These are phyloP conservation scores for Leccinum truebloodii DNA, from an alignment of 768 basidiomycete species.

Conservation along the genomic window DNA sequence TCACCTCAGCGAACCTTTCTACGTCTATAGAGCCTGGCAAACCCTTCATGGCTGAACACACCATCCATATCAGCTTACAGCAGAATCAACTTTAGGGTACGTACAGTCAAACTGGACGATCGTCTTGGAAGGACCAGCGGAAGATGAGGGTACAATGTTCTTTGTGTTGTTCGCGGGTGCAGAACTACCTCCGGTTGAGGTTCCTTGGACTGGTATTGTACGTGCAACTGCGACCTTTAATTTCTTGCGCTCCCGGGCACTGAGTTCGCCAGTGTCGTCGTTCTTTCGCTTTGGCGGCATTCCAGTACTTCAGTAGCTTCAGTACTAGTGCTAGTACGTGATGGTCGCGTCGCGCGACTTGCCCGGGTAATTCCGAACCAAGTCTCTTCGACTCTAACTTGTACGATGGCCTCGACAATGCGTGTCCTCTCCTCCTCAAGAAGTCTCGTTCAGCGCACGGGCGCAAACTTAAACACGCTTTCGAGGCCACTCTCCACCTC, in stretches of 20 bases:
- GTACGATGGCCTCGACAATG: constrained; percentile 39
- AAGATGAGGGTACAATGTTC: constrained; percentile 33
- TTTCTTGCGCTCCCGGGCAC: constrained; percentile 65
- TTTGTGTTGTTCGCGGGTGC: constrained; percentile 9
- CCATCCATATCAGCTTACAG: background rate
- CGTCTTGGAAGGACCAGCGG: constrained; percentile 41
- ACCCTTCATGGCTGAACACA: constrained; percentile 49
- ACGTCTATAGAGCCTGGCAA: constrained; percentile 80
- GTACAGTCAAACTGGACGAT: constrained; percentile 42
- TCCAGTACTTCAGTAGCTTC: background rate
- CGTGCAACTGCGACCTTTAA: constrained; percentile 62
- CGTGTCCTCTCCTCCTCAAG: constrained; percentile 29
- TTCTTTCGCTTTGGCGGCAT: constrained; percentile 47
- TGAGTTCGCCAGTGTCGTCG: constrained; percentile 31
- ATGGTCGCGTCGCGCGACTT: background rate
- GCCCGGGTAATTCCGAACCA: constrained; percentile 27
- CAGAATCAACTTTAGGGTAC: constrained; percentile 8
- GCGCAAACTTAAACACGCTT: background rate
- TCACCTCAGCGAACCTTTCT: constrained; percentile 84
- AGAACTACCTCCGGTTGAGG: constrained; percentile 9
- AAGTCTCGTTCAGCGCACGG: constrained; percentile 16
- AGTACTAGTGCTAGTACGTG: background rate
- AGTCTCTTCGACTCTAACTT: background rate
- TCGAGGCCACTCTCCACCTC: constrained; percentile 48
- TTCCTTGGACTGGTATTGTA: constrained; percentile 62